phyloP scores from a whole-genome alignment of 163 green algal species.

The Chloromonas sp. region DNA sequence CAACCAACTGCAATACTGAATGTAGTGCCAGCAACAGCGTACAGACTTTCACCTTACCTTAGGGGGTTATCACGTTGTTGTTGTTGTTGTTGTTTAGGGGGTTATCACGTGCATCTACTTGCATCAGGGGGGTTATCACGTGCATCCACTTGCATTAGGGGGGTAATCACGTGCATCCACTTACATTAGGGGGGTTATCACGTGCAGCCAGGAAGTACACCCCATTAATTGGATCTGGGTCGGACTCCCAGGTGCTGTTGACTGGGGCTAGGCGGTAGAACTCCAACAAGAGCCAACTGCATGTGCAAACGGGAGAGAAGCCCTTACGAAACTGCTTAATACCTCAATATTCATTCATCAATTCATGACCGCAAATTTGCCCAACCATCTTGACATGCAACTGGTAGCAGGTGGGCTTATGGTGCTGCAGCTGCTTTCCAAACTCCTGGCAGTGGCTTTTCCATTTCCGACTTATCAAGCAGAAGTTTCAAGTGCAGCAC shows the following conservation, averaged over 20 bases:
- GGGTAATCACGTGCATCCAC: background rate
- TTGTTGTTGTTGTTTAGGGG: background rate
- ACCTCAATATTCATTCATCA: background rate
- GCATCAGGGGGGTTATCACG: background rate
- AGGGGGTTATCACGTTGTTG: too few species aligned
- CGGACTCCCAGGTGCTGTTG: background rate
- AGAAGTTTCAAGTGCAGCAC: background rate
- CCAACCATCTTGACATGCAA: background rate
- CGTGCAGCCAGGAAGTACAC: background rate
- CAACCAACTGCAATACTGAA: too few species aligned
- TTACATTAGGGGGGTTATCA: background rate
- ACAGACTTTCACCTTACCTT: too few species aligned
- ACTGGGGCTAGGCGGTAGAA: conserved; percentile 8
- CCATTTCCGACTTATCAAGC: background rate
- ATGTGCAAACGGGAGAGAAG: background rate
- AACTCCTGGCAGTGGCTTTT: background rate
- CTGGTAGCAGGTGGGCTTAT: too few species aligned
- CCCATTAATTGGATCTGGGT: too few species aligned
- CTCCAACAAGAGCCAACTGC: conserved; percentile 9
- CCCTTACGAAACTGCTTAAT: background rate
- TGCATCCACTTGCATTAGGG: background rate
- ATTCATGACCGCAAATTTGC: background rate
- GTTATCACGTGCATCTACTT: background rate
- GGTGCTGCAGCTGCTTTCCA: background rate
- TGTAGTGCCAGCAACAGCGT: too few species aligned